A percentile compares a stretch with the other conserved stretches of the same genome.
phyloP scores from a whole-genome alignment of 2,329 filamentous ascomycete species.

The Apiospora arundinis region DNA sequence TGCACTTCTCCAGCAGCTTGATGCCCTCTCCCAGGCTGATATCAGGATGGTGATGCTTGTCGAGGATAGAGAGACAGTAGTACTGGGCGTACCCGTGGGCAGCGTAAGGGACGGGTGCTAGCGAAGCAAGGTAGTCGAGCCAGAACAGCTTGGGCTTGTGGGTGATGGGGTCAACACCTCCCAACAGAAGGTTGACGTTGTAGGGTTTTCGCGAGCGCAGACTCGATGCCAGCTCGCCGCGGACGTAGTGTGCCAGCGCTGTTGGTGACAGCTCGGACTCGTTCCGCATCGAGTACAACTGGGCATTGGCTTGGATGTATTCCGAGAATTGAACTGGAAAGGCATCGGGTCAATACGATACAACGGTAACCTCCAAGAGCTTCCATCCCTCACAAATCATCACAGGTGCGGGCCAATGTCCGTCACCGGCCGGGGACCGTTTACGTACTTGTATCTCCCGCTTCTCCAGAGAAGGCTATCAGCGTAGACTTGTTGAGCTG shows the following conservation, averaged over 20 bases:
- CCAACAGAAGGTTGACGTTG: slow-evolving; percentile 94
- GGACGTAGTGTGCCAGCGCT: slow-evolving; percentile 91
- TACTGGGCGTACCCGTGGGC: slow-evolving; percentile 99
- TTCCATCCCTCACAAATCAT: not conserved
- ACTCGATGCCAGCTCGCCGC: slow-evolving; percentile 88
- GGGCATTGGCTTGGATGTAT: slow-evolving; percentile 97
- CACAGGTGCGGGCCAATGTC: not conserved
- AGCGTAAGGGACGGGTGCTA: slow-evolving; percentile 90
- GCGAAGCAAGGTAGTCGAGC: slow-evolving; percentile 93
- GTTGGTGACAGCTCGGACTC: slow-evolving; percentile 88
- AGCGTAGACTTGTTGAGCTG: slow-evolving; percentile 91
- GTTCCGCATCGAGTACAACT: slow-evolving; percentile 99
- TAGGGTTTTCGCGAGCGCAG: slow-evolving; percentile 93
- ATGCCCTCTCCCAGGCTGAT: slow-evolving; percentile 88
- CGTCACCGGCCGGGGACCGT: slow-evolving; percentile 22
- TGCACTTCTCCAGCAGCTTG: slow-evolving; percentile 93
- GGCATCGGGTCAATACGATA: not conserved
- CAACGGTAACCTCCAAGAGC: not conserved
- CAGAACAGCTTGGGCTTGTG: slow-evolving; percentile 93
- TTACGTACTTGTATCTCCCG: slow-evolving; percentile 86
- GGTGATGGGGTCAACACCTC: slow-evolving; percentile 90
- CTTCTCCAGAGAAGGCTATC: slow-evolving; percentile 94
- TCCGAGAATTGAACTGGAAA: slow-evolving; percentile 93
- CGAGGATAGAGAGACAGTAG: slow-evolving; percentile 96
- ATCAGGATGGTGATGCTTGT: slow-evolving; percentile 98